phyloP scores from a whole-genome alignment of 352 stramenopile species.

The Phytophthora sp. region DNA sequence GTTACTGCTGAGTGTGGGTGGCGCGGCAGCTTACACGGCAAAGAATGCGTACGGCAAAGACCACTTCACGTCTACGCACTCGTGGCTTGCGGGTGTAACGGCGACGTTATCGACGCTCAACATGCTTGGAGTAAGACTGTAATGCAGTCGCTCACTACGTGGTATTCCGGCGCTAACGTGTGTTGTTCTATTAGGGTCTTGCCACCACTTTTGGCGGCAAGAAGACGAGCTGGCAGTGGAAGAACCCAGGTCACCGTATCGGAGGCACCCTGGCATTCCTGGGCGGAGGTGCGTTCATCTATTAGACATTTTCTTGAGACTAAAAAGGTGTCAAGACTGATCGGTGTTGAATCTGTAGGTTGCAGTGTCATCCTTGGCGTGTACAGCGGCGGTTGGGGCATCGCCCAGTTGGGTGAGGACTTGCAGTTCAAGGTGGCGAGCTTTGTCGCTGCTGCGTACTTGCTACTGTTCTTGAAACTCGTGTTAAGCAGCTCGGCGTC shows the following conservation, averaged over 20 bases:
- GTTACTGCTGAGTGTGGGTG: conserved; percentile 46
- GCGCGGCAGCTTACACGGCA: conserved; percentile 54
- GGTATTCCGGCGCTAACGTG: neutral
- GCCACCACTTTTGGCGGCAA: conserved; percentile 62
- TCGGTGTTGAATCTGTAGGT: conserved; percentile 16
- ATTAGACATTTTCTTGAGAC: neutral
- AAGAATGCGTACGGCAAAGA: conserved; percentile 67
- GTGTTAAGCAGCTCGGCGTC: conserved; percentile 8
- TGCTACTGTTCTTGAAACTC: conserved; percentile 53
- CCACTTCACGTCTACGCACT: conserved; percentile 78
- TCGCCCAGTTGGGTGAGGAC: conserved; percentile 46
- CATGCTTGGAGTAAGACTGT: conserved; percentile 51
- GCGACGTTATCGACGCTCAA: conserved; percentile 59
- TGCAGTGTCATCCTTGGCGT: conserved; percentile 53
- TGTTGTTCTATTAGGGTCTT: conserved; percentile 41
- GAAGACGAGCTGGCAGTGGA: conserved; percentile 77
- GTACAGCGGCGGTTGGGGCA: conserved; percentile 64
- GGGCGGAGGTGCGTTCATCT: conserved; percentile 41
- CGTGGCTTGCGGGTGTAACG: conserved; percentile 61
- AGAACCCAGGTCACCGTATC: conserved; percentile 68
- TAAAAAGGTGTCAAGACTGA: neutral
- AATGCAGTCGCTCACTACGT: neutral
- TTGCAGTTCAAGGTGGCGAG: conserved; percentile 55
- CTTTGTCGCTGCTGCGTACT: conserved; percentile 50
- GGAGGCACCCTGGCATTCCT: conserved; percentile 60